These are phyloP conservation scores for Colletotrichum viniferum DNA, from an alignment of 2,329 filamentous ascomycete species.

Conservation along the genomic window DNA sequence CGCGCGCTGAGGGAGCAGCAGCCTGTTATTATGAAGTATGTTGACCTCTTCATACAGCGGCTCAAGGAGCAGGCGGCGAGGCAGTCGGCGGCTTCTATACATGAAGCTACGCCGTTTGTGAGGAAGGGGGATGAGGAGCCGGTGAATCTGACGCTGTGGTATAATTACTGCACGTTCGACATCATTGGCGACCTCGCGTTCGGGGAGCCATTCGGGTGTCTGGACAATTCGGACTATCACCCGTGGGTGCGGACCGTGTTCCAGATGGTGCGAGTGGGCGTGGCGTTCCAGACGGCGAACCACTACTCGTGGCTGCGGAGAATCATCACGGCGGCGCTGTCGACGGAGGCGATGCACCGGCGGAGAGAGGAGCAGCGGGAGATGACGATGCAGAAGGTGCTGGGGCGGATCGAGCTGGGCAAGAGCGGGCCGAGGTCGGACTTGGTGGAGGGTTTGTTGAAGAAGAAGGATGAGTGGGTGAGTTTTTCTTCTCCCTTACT, in stretches of 20 bases:
- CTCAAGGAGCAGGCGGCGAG: slow-evolving; percentile 32
- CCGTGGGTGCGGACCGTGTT: slow-evolving; percentile 16
- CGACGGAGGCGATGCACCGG: neutral
- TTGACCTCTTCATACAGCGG: slow-evolving; percentile 40
- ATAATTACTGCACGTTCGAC: slow-evolving; percentile 32
- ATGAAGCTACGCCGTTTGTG: neutral
- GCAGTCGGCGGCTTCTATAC: neutral
- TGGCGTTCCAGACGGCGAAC: slow-evolving; percentile 4
- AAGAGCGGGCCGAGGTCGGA: neutral
- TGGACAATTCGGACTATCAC: slow-evolving; percentile 22
- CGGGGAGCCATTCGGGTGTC: slow-evolving; percentile 31
- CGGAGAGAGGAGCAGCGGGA: neutral
- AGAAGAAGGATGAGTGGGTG: slow-evolving; percentile 14
- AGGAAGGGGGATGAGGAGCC: neutral
- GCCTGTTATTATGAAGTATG: slow-evolving; percentile 37
- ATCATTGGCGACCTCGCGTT: slow-evolving; percentile 33
- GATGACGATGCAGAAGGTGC: slow-evolving; percentile 9
- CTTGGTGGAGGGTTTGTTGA: slow-evolving; percentile 22
- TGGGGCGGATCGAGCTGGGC: slow-evolving; percentile 16
- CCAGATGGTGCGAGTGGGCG: neutral
- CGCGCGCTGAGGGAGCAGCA: slow-evolving; percentile 27
- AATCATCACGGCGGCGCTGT: neutral
- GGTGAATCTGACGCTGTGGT: slow-evolving; percentile 29
- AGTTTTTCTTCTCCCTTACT: too few species aligned
- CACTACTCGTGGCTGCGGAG: neutral